Conservation (phyloP, 768 basidiomycete genomes). For the Tubosaeta sp. region DNA sequence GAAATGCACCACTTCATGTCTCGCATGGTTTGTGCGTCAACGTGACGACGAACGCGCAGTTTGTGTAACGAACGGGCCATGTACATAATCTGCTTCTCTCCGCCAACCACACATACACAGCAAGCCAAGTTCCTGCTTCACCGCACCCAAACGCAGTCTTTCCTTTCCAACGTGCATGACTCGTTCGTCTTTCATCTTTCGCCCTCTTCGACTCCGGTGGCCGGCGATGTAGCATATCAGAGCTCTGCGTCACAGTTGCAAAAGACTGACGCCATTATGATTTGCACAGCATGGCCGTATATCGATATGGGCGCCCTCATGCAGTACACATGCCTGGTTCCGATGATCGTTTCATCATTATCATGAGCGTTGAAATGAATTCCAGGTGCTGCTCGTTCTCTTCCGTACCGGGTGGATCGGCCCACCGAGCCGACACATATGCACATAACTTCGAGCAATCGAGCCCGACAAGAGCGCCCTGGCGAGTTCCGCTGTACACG, state of each 20-base stretch:
- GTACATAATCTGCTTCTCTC: neutral
- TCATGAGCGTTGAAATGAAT: neutral
- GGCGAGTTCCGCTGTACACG: constrained; percentile 4
- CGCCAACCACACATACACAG: neutral
- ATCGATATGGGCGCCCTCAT: neutral
- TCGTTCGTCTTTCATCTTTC: neutral
- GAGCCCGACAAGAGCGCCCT: neutral
- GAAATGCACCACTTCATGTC: neutral
- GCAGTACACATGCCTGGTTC: neutral
- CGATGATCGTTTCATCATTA: neutral
- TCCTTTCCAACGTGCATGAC: neutral
- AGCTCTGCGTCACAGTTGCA: neutral
- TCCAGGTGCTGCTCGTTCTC: neutral
- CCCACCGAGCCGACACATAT: neutral
- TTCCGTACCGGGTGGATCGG: neutral
- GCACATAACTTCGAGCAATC: neutral
- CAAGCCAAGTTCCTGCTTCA: neutral
- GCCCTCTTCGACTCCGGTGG: neutral
- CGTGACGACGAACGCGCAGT: neutral
- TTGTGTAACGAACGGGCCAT: neutral
- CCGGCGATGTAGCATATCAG: neutral
- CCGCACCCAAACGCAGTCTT: constrained; percentile 1
- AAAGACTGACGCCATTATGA: constrained; percentile 1
- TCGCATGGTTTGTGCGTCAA: neutral
- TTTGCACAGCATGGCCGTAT: neutral